Evolutionary conservation across 2,329 filamentous ascomycete species (phyloP).

Genomic region (Beauveria australis): DNA sequence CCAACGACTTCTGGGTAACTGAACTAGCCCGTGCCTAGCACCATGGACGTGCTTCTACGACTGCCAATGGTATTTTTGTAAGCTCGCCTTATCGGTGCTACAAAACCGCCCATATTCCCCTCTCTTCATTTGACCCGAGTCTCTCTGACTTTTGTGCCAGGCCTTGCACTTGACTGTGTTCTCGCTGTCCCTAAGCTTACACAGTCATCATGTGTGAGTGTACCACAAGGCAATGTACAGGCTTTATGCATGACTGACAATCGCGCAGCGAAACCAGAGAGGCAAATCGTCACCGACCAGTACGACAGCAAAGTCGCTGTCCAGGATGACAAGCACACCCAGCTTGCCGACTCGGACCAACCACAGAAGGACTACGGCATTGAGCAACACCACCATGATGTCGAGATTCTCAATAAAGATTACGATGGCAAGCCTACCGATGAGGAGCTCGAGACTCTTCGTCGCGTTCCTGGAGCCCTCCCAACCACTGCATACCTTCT

Average conservation of each 20-base stretch:
- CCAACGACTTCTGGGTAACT: background rate
- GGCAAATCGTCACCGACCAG: background rate
- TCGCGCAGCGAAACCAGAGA: background rate
- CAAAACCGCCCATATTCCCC: background rate
- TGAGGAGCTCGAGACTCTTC: constrained; percentile 44
- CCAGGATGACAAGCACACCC: background rate
- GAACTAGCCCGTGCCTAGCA: background rate
- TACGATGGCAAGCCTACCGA: constrained; percentile 40
- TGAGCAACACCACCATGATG: constrained; percentile 2
- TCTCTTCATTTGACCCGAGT: background rate
- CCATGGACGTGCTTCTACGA: background rate
- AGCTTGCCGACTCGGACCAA: background rate
- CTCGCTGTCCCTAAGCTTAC: background rate
- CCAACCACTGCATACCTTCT: constrained; percentile 47
- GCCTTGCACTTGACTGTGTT: background rate
- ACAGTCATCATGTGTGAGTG: constrained; percentile 4
- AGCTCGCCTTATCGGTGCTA: background rate
- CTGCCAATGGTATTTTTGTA: background rate
- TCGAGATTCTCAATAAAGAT: constrained; percentile 14
- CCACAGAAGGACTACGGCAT: background rate
- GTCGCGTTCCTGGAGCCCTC: constrained; percentile 43
- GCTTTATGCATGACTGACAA: background rate
- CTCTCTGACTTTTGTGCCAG: background rate
- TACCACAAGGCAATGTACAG: background rate
- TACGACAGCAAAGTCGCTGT: background rate